phyloP scores from a whole-genome alignment of 2,329 filamentous ascomycete genomes.

The Pseudocercospora pini-densiflorae region DNA sequence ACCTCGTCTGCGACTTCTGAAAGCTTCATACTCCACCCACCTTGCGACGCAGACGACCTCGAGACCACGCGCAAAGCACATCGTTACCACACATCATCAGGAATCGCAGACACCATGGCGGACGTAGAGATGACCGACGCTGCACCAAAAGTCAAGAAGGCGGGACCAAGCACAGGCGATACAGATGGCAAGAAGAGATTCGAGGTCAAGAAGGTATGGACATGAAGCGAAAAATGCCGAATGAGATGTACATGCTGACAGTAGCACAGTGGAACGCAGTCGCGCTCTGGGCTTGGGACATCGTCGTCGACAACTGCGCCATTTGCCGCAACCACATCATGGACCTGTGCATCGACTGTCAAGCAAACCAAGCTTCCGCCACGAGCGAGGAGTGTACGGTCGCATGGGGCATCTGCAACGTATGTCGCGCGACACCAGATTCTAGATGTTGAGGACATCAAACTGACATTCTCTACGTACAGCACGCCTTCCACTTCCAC shows the following conservation, averaged over 20 bases:
- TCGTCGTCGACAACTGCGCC: constrained; percentile 98
- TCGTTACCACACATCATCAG: constrained; percentile 2
- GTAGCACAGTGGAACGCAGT: constrained; percentile 91
- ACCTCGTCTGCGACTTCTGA: background rate
- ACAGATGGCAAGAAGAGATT: constrained; percentile 87
- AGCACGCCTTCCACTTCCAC: constrained; percentile 99
- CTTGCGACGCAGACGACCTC: background rate
- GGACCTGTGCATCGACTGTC: constrained; percentile 99
- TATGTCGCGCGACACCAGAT: constrained; percentile 56
- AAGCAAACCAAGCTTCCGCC: constrained; percentile 96
- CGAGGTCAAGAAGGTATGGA: constrained; percentile 92
- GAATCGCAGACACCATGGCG: constrained; percentile 66
- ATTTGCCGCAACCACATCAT: constrained; percentile 99
- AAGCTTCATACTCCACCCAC: background rate
- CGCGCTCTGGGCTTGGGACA: constrained; percentile 98
- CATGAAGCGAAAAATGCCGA: background rate
- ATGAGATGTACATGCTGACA: constrained; percentile 1
- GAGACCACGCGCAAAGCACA: background rate
- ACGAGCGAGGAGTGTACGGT: constrained; percentile 99
- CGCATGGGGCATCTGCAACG: constrained; percentile 99
- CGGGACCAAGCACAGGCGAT: constrained; percentile 55
- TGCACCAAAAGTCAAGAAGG: constrained; percentile 59
- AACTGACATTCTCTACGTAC: constrained; percentile 18
- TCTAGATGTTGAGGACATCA: background rate
- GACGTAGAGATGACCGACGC: constrained; percentile 98